These are phyloP conservation scores for Mycena sp. DNA, from an alignment of 1,284 basidiomycete genomes.

Conservation along the genomic window DNA sequence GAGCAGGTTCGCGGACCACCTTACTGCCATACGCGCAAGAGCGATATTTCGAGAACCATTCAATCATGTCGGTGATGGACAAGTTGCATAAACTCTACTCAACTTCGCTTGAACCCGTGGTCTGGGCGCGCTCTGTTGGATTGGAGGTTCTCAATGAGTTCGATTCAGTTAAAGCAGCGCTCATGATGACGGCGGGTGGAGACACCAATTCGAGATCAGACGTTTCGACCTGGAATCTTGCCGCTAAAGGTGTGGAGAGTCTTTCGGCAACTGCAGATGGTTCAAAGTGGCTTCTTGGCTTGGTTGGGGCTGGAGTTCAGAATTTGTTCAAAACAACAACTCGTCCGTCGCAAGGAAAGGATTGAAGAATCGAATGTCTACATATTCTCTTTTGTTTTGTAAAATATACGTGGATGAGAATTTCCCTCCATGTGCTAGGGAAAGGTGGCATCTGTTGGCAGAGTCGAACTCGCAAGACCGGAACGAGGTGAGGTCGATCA, in stretches of 20 bases:
- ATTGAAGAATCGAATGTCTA: too few species aligned
- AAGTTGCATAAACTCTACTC: constrained; percentile 90
- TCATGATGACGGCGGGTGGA: constrained; percentile 77
- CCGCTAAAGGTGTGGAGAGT: constrained; percentile 28
- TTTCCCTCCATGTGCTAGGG: too few species aligned
- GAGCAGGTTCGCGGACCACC: constrained; percentile 78
- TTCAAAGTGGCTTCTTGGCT: constrained; percentile 2
- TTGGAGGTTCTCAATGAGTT: constrained; percentile 94
- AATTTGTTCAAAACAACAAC: constrained; percentile 1
- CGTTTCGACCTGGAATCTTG: constrained; percentile 26
- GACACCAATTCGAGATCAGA: background rate
- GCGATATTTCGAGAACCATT: constrained; percentile 88
- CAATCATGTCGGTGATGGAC: constrained; percentile 84
- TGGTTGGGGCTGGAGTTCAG: constrained; percentile 10
- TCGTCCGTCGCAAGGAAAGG: background rate
- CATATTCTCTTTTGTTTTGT: too few species aligned
- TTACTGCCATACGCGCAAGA: constrained; percentile 81
- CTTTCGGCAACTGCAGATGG: constrained; percentile 19
- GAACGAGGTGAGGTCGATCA: too few species aligned
- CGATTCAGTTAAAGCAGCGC: constrained; percentile 79
- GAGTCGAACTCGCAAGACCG: too few species aligned
- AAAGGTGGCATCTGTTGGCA: too few species aligned
- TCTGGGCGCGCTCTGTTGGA: constrained; percentile 88
- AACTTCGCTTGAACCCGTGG: constrained; percentile 70
- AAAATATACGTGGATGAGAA: too few species aligned